A percentile compares a stretch with the other conserved stretches of the same genome.
Evolutionary conservation across 2,329 filamentous ascomycete genomes (phyloP).

Genomic region (Fusarium brachygibbosum): DNA sequence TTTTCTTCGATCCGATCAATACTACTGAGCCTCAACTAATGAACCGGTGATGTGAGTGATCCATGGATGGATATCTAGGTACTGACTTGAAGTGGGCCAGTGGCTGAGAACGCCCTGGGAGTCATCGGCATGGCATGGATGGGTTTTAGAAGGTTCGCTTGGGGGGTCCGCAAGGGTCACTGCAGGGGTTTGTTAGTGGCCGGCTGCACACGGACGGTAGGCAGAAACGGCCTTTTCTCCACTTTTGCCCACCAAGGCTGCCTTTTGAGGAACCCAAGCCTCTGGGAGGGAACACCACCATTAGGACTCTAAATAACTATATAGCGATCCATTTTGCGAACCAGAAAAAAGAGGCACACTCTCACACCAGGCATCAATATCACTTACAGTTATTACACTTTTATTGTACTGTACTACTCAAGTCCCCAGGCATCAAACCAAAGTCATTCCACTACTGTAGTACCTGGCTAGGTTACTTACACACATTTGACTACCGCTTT

Average conservation of each 20-base stretch:
- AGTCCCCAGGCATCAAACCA: slow-evolving; percentile 43
- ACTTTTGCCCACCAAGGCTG: slow-evolving; percentile 34
- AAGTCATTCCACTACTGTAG: neutral
- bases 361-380: slow-evolving; percentile 42
- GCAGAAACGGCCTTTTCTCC: slow-evolving; percentile 45
- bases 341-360: slow-evolving; percentile 14
- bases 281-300: slow-evolving; percentile 44
- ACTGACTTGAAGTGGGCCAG: neutral
- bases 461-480: slow-evolving; percentile 28
- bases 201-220: slow-evolving; percentile 35
- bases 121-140: slow-evolving; percentile 43
- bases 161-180: slow-evolving; percentile 17
- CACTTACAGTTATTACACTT: slow-evolving; percentile 23
- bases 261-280: slow-evolving; percentile 34
- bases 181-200: slow-evolving; percentile 36
- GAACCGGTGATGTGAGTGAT: slow-evolving; percentile 2
- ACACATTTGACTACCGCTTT: slow-evolving; percentile 16
- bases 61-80: neutral
- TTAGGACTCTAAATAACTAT: slow-evolving; percentile 31
- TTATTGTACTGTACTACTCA: slow-evolving; percentile 5
- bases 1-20: slow-evolving; percentile 8
- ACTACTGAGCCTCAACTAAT: slow-evolving; percentile 19
- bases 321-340: slow-evolving; percentile 39
- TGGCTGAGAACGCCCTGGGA: slow-evolving; percentile 42
- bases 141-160: neutral